Percentiles rank a stretch among this genome's conserved stretches.
These are phyloP conservation scores for Tolypocladium tundrense DNA, from an alignment of 2,329 filamentous ascomycete genomes.

Conservation along the genomic window DNA sequence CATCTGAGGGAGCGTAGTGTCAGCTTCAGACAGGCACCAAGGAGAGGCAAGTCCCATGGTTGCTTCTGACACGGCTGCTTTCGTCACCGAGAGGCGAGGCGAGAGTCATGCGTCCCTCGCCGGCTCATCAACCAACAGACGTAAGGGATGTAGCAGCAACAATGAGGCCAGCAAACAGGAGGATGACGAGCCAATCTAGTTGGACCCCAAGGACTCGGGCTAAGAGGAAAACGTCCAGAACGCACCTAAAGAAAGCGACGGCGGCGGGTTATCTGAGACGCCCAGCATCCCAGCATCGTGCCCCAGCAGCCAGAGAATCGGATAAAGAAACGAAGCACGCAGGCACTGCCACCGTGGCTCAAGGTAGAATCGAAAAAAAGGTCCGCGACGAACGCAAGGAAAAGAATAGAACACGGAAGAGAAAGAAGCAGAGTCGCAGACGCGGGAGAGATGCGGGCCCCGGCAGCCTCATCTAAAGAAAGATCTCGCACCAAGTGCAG, in stretches of 20 bases:
- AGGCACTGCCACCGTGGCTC: conserved; percentile 1
- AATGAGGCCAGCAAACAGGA: not conserved
- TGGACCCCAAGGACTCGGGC: not conserved
- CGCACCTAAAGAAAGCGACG: conserved; percentile 3
- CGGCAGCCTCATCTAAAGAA: not conserved
- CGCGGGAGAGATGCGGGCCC: not conserved
- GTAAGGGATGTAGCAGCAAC: not conserved
- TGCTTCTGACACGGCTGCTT: not conserved
- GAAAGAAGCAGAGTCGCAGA: conserved; percentile 9
- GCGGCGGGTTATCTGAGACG: conserved; percentile 15
- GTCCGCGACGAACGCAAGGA: conserved; percentile 5
- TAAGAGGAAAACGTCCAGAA: not conserved
- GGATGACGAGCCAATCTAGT: not conserved
- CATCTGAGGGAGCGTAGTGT: conserved; percentile 21
- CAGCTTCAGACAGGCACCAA: conserved; percentile 3
- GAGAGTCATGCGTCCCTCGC: not conserved
- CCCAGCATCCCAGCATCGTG: conserved; percentile 26
- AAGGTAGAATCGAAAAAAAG: conserved; percentile 1
- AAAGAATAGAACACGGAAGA: conserved; percentile 10
- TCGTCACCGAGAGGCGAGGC: not conserved
- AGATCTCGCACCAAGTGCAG: not conserved
- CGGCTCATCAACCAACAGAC: not conserved
- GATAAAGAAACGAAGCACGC: not conserved
- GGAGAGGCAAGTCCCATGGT: not conserved
- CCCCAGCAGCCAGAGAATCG: conserved; percentile 1